Evolutionary conservation across 2,329 filamentous ascomycete genomes (phyloP).

Genomic region (Sarocladiaceae sp.): DNA sequence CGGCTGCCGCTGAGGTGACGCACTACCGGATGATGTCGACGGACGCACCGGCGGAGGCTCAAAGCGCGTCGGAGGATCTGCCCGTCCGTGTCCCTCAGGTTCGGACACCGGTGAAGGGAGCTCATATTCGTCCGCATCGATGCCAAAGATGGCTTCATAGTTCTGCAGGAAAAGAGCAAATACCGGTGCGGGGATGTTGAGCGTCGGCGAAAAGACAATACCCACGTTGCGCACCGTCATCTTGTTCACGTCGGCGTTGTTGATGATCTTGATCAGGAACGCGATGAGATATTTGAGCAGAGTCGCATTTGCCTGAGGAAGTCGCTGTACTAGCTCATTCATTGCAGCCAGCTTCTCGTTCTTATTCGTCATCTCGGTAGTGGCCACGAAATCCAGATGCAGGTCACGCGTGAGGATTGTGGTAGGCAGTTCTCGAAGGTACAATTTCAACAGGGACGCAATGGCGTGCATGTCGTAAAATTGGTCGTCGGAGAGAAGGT

Average conservation of each 20-base stretch:
- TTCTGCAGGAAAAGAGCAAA: constrained; percentile 93
- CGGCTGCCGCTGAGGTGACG: constrained; percentile 46
- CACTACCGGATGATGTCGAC: constrained; percentile 42
- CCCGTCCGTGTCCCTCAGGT: constrained; percentile 22
- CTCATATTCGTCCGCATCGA: constrained; percentile 59
- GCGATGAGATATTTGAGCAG: constrained; percentile 79
- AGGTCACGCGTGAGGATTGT: constrained; percentile 88
- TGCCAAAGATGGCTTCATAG: constrained; percentile 77
- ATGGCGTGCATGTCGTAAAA: constrained; percentile 96
- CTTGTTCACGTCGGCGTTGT: constrained; percentile 86
- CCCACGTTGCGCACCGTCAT: constrained; percentile 98
- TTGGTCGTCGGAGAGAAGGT: constrained; percentile 72
- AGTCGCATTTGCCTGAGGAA: constrained; percentile 75
- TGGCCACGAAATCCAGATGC: constrained; percentile 79
- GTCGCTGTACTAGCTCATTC: constrained; percentile 68
- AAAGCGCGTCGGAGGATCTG: constrained; percentile 23
- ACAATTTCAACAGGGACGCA: constrained; percentile 87
- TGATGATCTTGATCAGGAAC: constrained; percentile 87
- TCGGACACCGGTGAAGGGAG: constrained; percentile 40
- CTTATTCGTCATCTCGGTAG: constrained; percentile 71
- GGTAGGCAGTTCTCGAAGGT: constrained; percentile 83
- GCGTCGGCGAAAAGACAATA: constrained; percentile 94
- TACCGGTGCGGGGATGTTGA: constrained; percentile 92
- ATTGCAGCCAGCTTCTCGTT: constrained; percentile 71
- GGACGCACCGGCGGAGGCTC: constrained; percentile 36